Base-by-base conservation (phyloP, 805 yeast genomes). In the Candida lessepsii region DNA sequence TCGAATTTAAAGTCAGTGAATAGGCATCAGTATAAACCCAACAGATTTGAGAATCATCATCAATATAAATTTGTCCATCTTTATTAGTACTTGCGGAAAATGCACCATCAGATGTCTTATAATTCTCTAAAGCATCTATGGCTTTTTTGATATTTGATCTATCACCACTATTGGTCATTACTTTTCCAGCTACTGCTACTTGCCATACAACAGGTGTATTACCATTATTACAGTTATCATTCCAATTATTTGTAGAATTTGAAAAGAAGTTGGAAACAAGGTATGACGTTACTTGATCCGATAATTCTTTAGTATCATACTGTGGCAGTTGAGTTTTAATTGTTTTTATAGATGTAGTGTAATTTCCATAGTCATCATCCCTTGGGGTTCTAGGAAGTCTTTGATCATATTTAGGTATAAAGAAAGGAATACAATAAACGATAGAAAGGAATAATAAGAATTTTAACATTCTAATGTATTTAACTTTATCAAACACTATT, bases 41-140 rank as follows among this genome's bases (percentile, higher is more conserved):
- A 14, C 41, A 39, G 1, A 54, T 49, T 41, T 58, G 63, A 3
- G 58, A 48, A 42, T 55, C 52, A 42, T 58, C 63, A 41, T 58
- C 63, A 15, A 49, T 50, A 39, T 57, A 58, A 15, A 57, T 49
- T 25, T 57, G 59, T 16, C 32, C 38, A 40, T 55, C 45, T 26
- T 48, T 46, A 13, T 54, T 55, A 1, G 50, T 49, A 13, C 53
- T 39, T 2, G 61, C 59, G n/a, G 56, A 49, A 34, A 45, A 58
- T 4, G 48, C 58, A 14, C 56, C 61, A 17, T 30, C 21, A 5
- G 41, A 9, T 17, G 31, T 42, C 26, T 41, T 42, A 33, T 51
- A 52, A 18, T 44, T 42, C 10, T 38, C 19, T n/a, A 52, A 39
- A 5, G 50, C 50, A 16, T 24, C 21, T 13, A 42, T 39, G 10